Evolutionary conservation across 2,329 filamentous ascomycete genomes (phyloP), one percentile per base, ranked within the genome.

Genomic region (Trichophyton schoenleinii): DNA sequence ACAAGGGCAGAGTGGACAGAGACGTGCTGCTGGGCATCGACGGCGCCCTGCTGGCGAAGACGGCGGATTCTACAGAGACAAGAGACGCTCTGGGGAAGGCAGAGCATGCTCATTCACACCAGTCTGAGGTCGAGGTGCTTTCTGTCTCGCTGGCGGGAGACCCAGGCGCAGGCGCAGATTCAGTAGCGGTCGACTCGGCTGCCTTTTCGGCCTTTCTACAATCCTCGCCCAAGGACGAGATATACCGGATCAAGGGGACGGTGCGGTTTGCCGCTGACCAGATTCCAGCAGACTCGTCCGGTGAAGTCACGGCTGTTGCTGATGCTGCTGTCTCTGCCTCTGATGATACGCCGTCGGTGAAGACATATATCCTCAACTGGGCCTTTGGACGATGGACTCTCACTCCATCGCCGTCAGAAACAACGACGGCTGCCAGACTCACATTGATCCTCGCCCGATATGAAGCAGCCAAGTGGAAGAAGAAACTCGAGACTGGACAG

Each of bases 361-460:
- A 74, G 15, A 80, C 88, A 61, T 96, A 94, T 71, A 96, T 99
- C 52, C 81, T 99, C 63, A 99, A 99, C 73, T 99, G 94, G 94
- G 94, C 94, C 0, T 99, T 99, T 75, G 91, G 91, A 0, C 82
- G 94, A 34, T 99, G 94, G 92, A 95, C 85, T 0, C 96, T 92
- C 70, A 95, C 91, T 1, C 79, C 83, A 1, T 65, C 68, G 1
- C 76, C 85, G 18, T 69, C 71, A 36, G 28, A 18, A 57, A 62
- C 59, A 58, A 41, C 53, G 8, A 44, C 48, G 34, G 49, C 75
- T 22, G 70, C 76, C 22, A 67, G 74, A 42, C 66, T 80, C 62
- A 80, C 78, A 0, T 69, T 80, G 38, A 77, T 80, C 13, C 67
- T 79, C 41, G 78, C 78, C 1, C 69, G 77, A 58, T 74, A 76